Conservation (phyloP, 1,284 basidiomycete genomes). For the Thelephora terrestris region DNA sequence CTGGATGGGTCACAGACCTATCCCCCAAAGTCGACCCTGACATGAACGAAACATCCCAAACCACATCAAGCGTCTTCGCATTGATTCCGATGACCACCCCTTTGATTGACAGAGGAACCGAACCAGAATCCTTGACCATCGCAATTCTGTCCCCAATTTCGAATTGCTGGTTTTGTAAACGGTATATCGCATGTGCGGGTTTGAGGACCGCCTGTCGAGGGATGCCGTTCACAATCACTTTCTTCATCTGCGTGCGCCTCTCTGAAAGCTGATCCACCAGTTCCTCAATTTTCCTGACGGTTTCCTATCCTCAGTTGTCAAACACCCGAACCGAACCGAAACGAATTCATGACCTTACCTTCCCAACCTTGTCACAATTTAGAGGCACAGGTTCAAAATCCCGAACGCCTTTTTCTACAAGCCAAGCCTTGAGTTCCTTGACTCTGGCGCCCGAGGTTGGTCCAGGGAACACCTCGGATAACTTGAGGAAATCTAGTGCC, state of each 20-base stretch:
- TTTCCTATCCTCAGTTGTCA: slow-evolving; percentile 36
- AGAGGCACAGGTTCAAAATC: slow-evolving; percentile 92
- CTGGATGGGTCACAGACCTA: slow-evolving; percentile 33
- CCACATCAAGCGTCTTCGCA: slow-evolving; percentile 85
- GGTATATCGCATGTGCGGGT: slow-evolving; percentile 83
- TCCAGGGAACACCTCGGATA: slow-evolving; percentile 64
- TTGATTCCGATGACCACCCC: slow-evolving; percentile 91
- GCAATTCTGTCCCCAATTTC: slow-evolving; percentile 90
- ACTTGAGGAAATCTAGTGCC: slow-evolving; percentile 56
- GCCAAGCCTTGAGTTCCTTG: slow-evolving; percentile 77
- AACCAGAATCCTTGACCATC: slow-evolving; percentile 94
- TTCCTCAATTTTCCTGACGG: slow-evolving; percentile 70
- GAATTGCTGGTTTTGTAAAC: slow-evolving; percentile 88
- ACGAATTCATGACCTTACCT: slow-evolving; percentile 35
- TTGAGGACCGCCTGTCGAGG: slow-evolving; percentile 94
- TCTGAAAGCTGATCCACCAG: slow-evolving; percentile 61
- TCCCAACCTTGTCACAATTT: slow-evolving; percentile 85
- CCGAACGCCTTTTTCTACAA: slow-evolving; percentile 77
- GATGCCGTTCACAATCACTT: slow-evolving; percentile 83
- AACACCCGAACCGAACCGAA: slow-evolving; percentile 4
- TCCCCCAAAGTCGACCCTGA: slow-evolving; percentile 84
- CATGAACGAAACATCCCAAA: slow-evolving; percentile 96
- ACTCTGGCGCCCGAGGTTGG: slow-evolving; percentile 59
- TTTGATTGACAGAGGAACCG: slow-evolving; percentile 84
- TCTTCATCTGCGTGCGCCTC: slow-evolving; percentile 68